These are phyloP conservation scores for peach (Prunus persica) DNA, from an alignment of 306 rosid genomes.

Conservation along the genomic window Prunus_persica_NCBIv2 NC_034014.1:24447501-24448000, in stretches of 20 bases:
- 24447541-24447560: constrained; percentile 16
- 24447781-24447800: neutral
- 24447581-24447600: constrained; percentile 71
- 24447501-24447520: neutral
- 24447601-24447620: constrained; percentile 73
- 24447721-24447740: neutral
- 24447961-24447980: too few species aligned
- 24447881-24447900: too few species aligned
- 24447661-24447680: constrained; percentile 50
- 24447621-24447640: constrained; percentile 70
- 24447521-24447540: neutral
- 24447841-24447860: neutral
- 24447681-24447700: constrained; percentile 57
- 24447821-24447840: neutral
- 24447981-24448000: too few species aligned
- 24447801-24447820: neutral
- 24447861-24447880: too few species aligned
- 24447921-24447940: too few species aligned
- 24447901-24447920: too few species aligned
- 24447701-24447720: constrained; percentile 10
- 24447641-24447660: constrained; percentile 24
- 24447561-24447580: constrained; percentile 36
- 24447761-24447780: neutral
- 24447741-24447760: neutral
- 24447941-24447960: too few species aligned